phyloP scores from a whole-genome alignment of 129 eudicot species.

The Apium graveolens region DNA sequence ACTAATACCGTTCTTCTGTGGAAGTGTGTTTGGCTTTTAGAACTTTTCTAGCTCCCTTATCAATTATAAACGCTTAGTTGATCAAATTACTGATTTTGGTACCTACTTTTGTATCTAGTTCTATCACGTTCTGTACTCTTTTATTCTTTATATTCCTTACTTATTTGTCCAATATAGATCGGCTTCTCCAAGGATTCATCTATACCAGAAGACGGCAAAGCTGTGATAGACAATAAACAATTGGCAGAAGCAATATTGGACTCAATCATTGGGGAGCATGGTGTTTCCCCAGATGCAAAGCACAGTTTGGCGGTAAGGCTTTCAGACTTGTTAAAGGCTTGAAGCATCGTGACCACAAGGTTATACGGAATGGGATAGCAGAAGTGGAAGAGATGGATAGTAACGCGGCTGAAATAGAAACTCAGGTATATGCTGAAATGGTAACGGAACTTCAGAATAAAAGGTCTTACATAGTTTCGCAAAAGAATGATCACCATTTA shows the following conservation, averaged over 20 bases:
- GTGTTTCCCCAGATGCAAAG: constrained; percentile 84
- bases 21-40: neutral
- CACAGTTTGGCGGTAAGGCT: constrained; percentile 66
- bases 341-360: constrained; percentile 16
- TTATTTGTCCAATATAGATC: constrained; percentile 36
- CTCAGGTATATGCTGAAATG: neutral
- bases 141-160: neutral
- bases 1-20: neutral
- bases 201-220: constrained; percentile 43
- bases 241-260: constrained; percentile 64
- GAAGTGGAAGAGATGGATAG: neutral
- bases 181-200: constrained; percentile 55
- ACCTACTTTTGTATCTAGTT: neutral
- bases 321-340: constrained; percentile 34
- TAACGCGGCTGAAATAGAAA: neutral
- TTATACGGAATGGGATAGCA: neutral
- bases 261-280: constrained; percentile 77
- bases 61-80: neutral
- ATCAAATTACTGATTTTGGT: neutral
- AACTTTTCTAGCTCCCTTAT: neutral
- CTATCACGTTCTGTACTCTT: neutral
- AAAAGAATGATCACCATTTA: neutral
- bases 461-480: neutral
- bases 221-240: constrained; percentile 47
- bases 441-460: neutral